These are phyloP conservation scores for Polytrichum formosum DNA, from an alignment of 225 moss, liverwort and hornwort species.

Conservation along the genomic window DNA sequence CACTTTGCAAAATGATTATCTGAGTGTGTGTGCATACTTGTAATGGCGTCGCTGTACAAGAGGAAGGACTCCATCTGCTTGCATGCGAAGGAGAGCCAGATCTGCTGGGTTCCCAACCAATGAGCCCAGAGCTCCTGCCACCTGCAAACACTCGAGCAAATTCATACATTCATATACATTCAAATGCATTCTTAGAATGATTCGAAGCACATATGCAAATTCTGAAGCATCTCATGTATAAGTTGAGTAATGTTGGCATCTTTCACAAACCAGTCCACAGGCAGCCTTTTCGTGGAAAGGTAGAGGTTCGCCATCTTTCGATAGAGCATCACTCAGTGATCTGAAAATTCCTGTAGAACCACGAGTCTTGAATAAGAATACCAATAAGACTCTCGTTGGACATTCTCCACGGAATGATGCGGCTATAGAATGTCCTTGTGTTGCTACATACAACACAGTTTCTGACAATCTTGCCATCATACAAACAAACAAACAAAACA, in stretches of 20 bases:
- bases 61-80: constrained; percentile 52
- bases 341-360: constrained; percentile 41
- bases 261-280: constrained; percentile 42
- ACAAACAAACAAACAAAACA: neutral
- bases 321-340: constrained; percentile 45
- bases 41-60: constrained; percentile 40
- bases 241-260: too few relatives aligned
- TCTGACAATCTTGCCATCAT: too few relatives aligned
- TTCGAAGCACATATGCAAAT: too few relatives aligned
- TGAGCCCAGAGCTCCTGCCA: constrained; percentile 49
- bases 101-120: constrained; percentile 53
- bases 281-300: constrained; percentile 50
- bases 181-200: too few relatives aligned
- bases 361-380: too few relatives aligned
- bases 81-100: constrained; percentile 53
- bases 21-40: constrained; percentile 14
- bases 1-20: too few relatives aligned
- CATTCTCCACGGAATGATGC: too few relatives aligned
- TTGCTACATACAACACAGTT: too few relatives aligned
- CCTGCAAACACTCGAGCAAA: constrained; percentile 14
- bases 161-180: too few relatives aligned
- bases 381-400: too few relatives aligned
- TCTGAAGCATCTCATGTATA: too few relatives aligned
- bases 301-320: constrained; percentile 40
- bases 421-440: too few relatives aligned